phyloP scores from a whole-genome alignment of 176 grass and related monocot species.

The Carex littledalei region DNA sequence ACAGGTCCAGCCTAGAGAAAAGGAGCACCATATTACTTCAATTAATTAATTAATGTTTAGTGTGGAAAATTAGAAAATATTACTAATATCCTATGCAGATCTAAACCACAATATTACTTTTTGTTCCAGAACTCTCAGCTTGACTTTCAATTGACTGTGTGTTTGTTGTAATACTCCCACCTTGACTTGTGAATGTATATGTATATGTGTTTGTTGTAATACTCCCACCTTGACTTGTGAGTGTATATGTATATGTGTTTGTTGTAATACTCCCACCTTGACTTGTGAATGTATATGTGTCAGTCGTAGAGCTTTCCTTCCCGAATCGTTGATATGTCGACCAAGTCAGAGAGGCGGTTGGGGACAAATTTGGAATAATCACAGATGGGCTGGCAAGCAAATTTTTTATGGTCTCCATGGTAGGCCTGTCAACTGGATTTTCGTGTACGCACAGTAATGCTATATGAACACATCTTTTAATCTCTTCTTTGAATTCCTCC shows the following conservation, averaged over 20 bases:
- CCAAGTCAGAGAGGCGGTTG: not conserved
- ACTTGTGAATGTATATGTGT: not conserved
- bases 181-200: not conserved
- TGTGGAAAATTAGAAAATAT: not conserved
- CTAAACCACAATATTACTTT: not conserved
- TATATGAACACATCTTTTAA: slow-evolving; percentile 14
- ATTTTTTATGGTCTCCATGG: not conserved
- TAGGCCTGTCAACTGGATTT: slow-evolving; percentile 5
- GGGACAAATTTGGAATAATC: not conserved
- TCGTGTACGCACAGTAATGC: slow-evolving; percentile 12
- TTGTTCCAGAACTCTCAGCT: not conserved
- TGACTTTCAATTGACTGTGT: not conserved
- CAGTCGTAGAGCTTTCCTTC: not conserved
- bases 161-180: not conserved
- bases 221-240: too few species aligned
- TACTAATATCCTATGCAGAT: not conserved
- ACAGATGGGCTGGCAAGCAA: not conserved
- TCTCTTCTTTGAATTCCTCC: not conserved
- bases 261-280: not conserved
- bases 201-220: too few species aligned
- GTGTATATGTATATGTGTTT: too few species aligned
- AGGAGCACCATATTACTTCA: not conserved
- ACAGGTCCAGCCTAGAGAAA: too few species aligned
- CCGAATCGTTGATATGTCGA: not conserved
- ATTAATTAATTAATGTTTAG: not conserved